Percentiles rank a stretch among this genome's conserved stretches.
phyloP scores from a whole-genome alignment of 768 basidiomycete genomes.

The Russula compacta region DNA sequence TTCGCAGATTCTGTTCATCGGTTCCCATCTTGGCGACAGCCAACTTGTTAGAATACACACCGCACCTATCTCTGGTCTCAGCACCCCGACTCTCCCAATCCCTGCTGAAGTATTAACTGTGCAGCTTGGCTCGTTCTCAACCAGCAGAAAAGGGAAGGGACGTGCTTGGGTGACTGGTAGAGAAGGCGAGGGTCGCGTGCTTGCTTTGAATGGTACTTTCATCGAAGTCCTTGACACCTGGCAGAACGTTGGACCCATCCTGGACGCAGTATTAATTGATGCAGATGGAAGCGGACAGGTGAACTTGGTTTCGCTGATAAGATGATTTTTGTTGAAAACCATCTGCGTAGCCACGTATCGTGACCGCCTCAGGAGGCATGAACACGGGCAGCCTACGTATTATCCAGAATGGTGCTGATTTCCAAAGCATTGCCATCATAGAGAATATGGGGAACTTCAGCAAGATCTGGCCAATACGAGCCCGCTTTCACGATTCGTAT shows the following conservation, averaged over 20 bases:
- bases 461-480: constrained; percentile 52
- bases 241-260: constrained; percentile 75
- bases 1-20: constrained; percentile 62
- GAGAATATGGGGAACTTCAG: constrained; percentile 50
- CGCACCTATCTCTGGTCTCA: constrained; percentile 34
- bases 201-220: constrained; percentile 40
- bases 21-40: constrained; percentile 76
- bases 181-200: constrained; percentile 6
- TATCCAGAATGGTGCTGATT: constrained; percentile 75
- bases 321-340: not conserved
- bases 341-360: constrained; percentile 52
- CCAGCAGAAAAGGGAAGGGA: constrained; percentile 26
- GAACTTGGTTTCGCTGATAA: not conserved
- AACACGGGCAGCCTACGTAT: constrained; percentile 71
- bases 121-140: constrained; percentile 30
- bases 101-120: constrained; percentile 39
- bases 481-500: constrained; percentile 40
- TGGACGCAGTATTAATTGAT: constrained; percentile 73
- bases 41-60: constrained; percentile 57
- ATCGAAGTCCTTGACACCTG: constrained; percentile 54
- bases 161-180: constrained; percentile 40
- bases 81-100: constrained; percentile 42
- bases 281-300: constrained; percentile 64
- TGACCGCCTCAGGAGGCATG: constrained; percentile 78
- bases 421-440: constrained; percentile 52